phyloP scores from a whole-genome alignment of 1,139 yeast genomes.

The Nakaseomyces delphensis region DNA sequence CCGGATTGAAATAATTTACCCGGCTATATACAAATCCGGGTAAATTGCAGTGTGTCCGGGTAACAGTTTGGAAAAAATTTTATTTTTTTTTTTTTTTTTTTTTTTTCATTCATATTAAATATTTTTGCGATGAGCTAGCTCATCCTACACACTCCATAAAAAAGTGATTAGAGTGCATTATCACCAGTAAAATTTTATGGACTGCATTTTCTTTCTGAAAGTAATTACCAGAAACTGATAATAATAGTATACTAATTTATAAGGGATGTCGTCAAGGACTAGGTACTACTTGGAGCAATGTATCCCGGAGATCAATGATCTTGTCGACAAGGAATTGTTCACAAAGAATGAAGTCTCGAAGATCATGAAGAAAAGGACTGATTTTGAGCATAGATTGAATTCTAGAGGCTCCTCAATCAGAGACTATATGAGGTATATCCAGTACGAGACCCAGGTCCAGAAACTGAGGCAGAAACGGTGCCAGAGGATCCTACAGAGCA shows the following conservation, averaged over 20 bases:
- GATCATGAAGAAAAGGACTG: slow-evolving; percentile 90
- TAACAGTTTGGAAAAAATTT: too few species aligned
- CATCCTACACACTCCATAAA: too few species aligned
- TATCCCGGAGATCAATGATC: slow-evolving; percentile 88
- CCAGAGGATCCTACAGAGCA: slow-evolving; percentile 47
- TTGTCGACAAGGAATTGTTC: slow-evolving; percentile 72
- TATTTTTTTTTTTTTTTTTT: neutral
- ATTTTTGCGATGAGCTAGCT: slow-evolving; percentile 1
- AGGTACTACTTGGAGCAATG: slow-evolving; percentile 74
- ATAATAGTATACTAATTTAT: too few species aligned
- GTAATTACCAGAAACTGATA: neutral
- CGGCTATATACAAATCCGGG: neutral
- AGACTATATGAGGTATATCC: slow-evolving; percentile 73
- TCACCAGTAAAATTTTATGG: neutral
- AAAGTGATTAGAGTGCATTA: too few species aligned
- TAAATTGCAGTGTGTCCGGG: too few species aligned
- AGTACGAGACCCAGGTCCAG: slow-evolving; percentile 75
- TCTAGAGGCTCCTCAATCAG: slow-evolving; percentile 75
- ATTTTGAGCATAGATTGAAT: slow-evolving; percentile 82
- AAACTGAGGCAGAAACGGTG: slow-evolving; percentile 67
- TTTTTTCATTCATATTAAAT: neutral
- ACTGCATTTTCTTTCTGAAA: neutral
- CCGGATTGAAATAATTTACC: neutral
- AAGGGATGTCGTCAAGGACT: slow-evolving; percentile 59
- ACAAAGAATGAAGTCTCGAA: slow-evolving; percentile 69